Evolutionary conservation across 495 filamentous ascomycete species (phyloP).

Genomic region (Cercophora scortea): DNA sequence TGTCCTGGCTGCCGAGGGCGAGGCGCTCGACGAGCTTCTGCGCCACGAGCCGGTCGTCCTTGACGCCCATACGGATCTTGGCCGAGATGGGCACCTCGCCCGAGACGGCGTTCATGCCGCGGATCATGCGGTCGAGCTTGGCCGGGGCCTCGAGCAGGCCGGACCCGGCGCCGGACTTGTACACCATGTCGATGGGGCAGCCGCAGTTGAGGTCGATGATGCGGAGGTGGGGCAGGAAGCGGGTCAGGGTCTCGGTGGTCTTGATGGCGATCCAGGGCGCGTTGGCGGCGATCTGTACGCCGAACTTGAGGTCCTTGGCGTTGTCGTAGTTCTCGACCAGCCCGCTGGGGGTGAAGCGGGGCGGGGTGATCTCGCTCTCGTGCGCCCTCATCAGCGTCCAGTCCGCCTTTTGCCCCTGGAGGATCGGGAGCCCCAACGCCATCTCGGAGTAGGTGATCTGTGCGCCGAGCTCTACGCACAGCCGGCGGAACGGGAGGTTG

Average conservation of each 20-base stretch:
- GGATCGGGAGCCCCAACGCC: slow-evolving; percentile 83
- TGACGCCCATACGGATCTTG: slow-evolving; percentile 91
- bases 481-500: slow-evolving; percentile 90
- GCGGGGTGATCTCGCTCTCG: slow-evolving; percentile 65
- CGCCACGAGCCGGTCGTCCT: slow-evolving; percentile 69
- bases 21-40: slow-evolving; percentile 76
- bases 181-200: slow-evolving; percentile 92
- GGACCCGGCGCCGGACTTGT: slow-evolving; percentile 79
- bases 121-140: slow-evolving; percentile 84
- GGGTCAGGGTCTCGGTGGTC: slow-evolving; percentile 70
- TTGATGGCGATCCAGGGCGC: slow-evolving; percentile 84
- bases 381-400: slow-evolving; percentile 94
- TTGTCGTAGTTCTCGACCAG: slow-evolving; percentile 70
- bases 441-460: slow-evolving; percentile 97
- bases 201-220: slow-evolving; percentile 94
- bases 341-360: slow-evolving; percentile 39
- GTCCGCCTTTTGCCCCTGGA: slow-evolving; percentile 87
- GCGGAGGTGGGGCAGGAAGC: slow-evolving; percentile 69
- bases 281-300: slow-evolving; percentile 83
- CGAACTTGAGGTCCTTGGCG: slow-evolving; percentile 75
- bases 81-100: slow-evolving; percentile 81
- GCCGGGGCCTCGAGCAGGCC: slow-evolving; percentile 76
- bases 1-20: slow-evolving; percentile 64
- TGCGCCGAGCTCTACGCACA: slow-evolving; percentile 85
- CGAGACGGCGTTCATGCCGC: slow-evolving; percentile 91